Conservation (phyloP, 495 filamentous ascomycete genomes). For the Lasiosphaeria miniovina region DNA sequence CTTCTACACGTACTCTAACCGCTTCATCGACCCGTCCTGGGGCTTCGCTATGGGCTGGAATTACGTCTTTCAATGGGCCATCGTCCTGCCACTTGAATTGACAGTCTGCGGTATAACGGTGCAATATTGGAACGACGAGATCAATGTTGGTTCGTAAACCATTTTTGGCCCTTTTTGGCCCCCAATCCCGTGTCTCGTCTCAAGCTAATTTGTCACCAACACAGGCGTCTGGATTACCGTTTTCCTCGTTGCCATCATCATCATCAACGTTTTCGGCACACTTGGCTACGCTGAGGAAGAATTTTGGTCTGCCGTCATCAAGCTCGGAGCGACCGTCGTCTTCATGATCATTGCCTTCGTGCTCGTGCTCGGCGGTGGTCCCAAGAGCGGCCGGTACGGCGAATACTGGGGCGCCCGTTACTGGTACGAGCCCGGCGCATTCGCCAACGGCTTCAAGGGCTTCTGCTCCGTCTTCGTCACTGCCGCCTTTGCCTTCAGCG, state of each 20-base stretch:
- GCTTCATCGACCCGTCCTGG: constrained; percentile 73
- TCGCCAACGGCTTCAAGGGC: constrained; percentile 67
- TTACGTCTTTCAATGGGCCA: constrained; percentile 65
- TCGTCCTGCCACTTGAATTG: constrained; percentile 55
- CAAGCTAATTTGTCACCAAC: constrained; percentile 19
- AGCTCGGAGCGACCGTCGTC: constrained; percentile 59
- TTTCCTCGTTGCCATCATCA: constrained; percentile 50
- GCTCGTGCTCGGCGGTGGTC: constrained; percentile 65
- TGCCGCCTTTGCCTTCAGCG: constrained; percentile 70
- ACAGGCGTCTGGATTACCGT: constrained; percentile 62
- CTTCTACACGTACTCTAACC: constrained; percentile 64
- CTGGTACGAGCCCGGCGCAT: constrained; percentile 69
- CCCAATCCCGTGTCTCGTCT: neutral
- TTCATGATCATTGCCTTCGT: constrained; percentile 73
- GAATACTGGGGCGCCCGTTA: constrained; percentile 59
- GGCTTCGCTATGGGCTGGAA: constrained; percentile 89
- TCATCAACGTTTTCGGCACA: constrained; percentile 70
- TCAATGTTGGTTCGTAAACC: constrained; percentile 45
- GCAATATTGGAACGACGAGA: constrained; percentile 52
- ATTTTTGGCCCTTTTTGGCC: too few species aligned
- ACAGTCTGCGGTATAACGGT: constrained; percentile 55
- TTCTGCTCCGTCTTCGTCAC: constrained; percentile 73
- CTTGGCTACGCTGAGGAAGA: constrained; percentile 71
- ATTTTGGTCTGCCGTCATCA: constrained; percentile 51
- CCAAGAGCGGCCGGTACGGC: constrained; percentile 43